Percentiles rank a stretch among this genome's conserved stretches.
These are phyloP conservation scores for Flaveria ramosissima DNA, from an alignment of 129 eudicot genomes.

Conservation along the genomic window DNA sequence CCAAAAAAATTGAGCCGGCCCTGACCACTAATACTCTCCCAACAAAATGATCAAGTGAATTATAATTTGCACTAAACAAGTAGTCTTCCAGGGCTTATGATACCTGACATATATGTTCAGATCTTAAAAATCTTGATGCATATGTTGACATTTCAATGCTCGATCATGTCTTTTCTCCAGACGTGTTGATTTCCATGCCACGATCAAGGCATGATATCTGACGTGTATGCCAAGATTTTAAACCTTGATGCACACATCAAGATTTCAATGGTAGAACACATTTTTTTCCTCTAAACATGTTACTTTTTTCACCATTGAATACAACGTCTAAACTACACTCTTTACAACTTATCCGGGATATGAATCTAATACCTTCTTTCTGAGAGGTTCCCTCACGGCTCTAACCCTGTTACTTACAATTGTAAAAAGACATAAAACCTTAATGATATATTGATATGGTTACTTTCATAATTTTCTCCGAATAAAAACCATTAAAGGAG, in stretches of 20 bases:
- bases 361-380: no score
- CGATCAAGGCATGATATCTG: background rate
- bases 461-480: background rate
- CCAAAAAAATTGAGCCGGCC: no score
- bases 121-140: background rate
- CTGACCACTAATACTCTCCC: background rate
- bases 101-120: background rate
- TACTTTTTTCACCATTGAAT: background rate
- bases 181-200: background rate
- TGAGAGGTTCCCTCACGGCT: no score
- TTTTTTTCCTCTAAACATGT: background rate
- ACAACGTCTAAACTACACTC: no score
- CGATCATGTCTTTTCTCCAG: background rate
- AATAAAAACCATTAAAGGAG: background rate
- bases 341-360: no score
- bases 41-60: no score
- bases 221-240: background rate
- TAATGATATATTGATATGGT: background rate
- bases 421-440: background rate
- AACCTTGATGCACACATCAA: background rate
- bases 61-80: no score
- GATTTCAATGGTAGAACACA: background rate
- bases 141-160: background rate
- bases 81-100: no score
- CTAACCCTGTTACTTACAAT: background rate